Base-by-base conservation (phyloP, 106 monocot species). In the Phalaenopsis equestris region DNA sequence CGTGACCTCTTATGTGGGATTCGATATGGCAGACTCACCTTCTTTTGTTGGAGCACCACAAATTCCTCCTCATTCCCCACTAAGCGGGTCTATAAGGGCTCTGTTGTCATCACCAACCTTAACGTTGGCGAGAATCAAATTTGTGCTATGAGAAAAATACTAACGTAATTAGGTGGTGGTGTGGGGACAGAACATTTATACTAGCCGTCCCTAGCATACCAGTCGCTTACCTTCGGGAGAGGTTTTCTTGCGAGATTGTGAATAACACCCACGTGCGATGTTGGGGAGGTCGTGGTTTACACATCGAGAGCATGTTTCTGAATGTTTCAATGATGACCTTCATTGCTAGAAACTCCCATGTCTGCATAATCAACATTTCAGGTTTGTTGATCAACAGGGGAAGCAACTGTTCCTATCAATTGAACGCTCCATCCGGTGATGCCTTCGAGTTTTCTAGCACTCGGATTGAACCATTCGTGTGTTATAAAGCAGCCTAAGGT, bases 211-310 rank as follows among this genome's bases (percentile, higher is more conserved):
- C 36, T 42, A 93, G 39, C 16, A 5, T 97, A 80, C 87, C 41
- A 36, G 64, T 97, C 94, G 19, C 80, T 97, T 47, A 89, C 94
- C 5, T 92, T 92, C 8, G 97, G 97, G 1, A 79, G 81, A 21
- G 88, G 21, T 97, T 94, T 85, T 83, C 90, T 4, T 97, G 97
- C 82, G 97, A 81, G 15, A 83, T 97, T 16, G 24, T 4, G 38
- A 56, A 21, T 5, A 67, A 75, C 78, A 37, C 49, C 82, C 45
- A 64, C 19, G 94, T 97, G 77, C 41, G 0, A 7, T 97, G 97
- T 42, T 92, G 93, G 92, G 97, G 90, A 11, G 36, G 46, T 7
- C 17, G 67, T 10, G 72, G 80, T 30, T 52, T 47, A 10, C 38
- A 9, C 15, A 86, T 94, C 55, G 78, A 85, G 61, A 15, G 1